These are phyloP conservation scores for Vinca major DNA, from an alignment of 305 asterid genomes.

Conservation along the genomic window DNA sequence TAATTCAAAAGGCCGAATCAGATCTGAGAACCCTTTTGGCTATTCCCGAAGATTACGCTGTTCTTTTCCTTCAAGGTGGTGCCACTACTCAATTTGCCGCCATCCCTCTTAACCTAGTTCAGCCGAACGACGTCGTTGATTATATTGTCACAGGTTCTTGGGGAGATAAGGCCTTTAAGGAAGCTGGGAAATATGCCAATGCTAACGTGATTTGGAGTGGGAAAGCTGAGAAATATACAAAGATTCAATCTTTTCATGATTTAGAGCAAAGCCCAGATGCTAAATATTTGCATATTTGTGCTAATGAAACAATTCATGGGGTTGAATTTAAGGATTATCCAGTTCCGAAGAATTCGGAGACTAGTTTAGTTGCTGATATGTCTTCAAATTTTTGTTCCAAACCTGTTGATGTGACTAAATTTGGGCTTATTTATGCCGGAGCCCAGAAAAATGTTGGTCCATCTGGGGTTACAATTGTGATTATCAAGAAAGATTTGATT, in stretches of 20 bases:
- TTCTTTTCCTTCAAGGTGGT: constrained; percentile 24
- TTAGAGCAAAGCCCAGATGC: constrained; percentile 49
- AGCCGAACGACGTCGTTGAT: constrained; percentile 48
- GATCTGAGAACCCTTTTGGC: constrained; percentile 70
- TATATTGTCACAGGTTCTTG: constrained; percentile 83
- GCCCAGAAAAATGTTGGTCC: constrained; percentile 98
- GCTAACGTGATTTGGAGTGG: constrained; percentile 72
- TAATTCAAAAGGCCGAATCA: constrained; percentile 76
- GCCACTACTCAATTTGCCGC: constrained; percentile 88
- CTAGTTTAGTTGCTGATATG: constrained; percentile 68
- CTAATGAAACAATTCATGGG: constrained; percentile 88
- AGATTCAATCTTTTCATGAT: constrained; percentile 51
- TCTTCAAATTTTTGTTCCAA: constrained; percentile 86
- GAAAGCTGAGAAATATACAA: constrained; percentile 68
- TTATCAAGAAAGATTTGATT: constrained; percentile 57
- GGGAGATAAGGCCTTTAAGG: constrained; percentile 82
- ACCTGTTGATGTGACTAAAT: constrained; percentile 62
- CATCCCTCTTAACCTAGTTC: constrained; percentile 64
- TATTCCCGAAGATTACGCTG: constrained; percentile 54
- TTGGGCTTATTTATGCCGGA: constrained; percentile 79
- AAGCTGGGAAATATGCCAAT: constrained; percentile 57
- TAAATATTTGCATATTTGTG: constrained; percentile 67
- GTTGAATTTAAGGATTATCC: constrained; percentile 86
- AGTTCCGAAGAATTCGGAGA: constrained; percentile 30
- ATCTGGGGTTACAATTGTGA: constrained; percentile 82